These are phyloP conservation scores for Aspergillus sp. DNA, from an alignment of 2,329 filamentous ascomycete species.

Conservation along the genomic window DNA sequence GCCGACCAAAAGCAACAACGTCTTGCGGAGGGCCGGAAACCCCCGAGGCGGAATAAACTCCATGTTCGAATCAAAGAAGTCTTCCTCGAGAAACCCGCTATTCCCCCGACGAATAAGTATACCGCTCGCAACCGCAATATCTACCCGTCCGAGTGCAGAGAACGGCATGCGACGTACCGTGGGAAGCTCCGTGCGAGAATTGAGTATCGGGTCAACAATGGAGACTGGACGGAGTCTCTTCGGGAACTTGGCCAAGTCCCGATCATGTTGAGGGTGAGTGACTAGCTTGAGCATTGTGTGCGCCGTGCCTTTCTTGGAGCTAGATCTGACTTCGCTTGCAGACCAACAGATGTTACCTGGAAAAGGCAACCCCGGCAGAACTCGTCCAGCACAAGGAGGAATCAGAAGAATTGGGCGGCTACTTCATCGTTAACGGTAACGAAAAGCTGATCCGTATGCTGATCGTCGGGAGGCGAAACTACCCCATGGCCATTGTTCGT, in stretches of 20 bases:
- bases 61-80: conserved; percentile 77
- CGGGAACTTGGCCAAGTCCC: conserved; percentile 87
- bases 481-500: conserved; percentile 89
- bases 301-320: not conserved
- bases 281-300: not conserved
- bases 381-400: conserved; percentile 90
- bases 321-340: conserved; percentile 34
- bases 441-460: conserved; percentile 95
- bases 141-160: conserved; percentile 87
- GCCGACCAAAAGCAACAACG: conserved; percentile 38
- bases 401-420: conserved; percentile 91
- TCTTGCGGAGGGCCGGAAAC: conserved; percentile 55
- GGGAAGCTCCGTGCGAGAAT: conserved; percentile 81
- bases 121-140: conserved; percentile 78
- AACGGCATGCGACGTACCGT: conserved; percentile 87
- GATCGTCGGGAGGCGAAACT: conserved; percentile 87
- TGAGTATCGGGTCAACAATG: conserved; percentile 84
- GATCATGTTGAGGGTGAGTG: conserved; percentile 81
- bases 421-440: conserved; percentile 96
- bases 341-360: conserved; percentile 88
- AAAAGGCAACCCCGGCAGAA: conserved; percentile 77
- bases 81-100: conserved; percentile 74
- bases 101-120: conserved; percentile 81
- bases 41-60: conserved; percentile 68
- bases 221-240: conserved; percentile 76